Base-by-base conservation (phyloP, 371 early-diverging fungal genomes). In the Basidiobolus meristosporus region DNA sequence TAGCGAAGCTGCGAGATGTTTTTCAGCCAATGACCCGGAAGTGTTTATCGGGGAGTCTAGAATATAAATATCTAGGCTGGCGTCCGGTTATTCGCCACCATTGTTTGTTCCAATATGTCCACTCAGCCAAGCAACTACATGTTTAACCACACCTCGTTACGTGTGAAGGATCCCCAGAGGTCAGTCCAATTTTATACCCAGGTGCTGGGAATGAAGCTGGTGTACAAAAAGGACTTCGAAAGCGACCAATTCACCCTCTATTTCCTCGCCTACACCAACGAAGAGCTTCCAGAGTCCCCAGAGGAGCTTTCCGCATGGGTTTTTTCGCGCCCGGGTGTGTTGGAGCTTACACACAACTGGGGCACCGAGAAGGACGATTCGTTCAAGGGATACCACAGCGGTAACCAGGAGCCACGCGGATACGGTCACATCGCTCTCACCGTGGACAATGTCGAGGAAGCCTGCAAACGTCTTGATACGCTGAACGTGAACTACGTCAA, bases 121-220 rank as follows among this genome's bases (percentile, higher is more conserved):
- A n/a, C n/a, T n/a, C n/a, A n/a, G n/a, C n/a, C n/a, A n/a, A n/a
- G n/a, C n/a, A n/a, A n/a, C n/a, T n/a, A n/a, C n/a, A n/a, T n/a
- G n/a, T n/a, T n/a, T n/a, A 82, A 82, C 60, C 82, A 86, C 63
- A 81, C 82, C 30, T 82, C 81, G 82, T 65, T 77, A 62, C 73
- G 85, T 41, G 72, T 82, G 45, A 79, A 70, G 66, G 85, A 89
- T 56, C 80, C 83, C 34, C 51, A 72, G 54, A 65, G 59, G 16
- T 82, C 85, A 11, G 23, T 82, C 23, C 50, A 73, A 42, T 89
- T 89, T 44, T 89, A 89, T 52, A 48, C 62, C 29, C 69, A 79
- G 32, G 59, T 75, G 16, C 65, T 85, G 31, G 89, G 89, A 39
- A 85, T 89, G 86, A 80, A 72, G 78, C 74, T n/a, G 12, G 53